Base-by-base conservation (phyloP, 2,329 filamentous ascomycete species). In the Ceratocystiopsis sp. region DNA sequence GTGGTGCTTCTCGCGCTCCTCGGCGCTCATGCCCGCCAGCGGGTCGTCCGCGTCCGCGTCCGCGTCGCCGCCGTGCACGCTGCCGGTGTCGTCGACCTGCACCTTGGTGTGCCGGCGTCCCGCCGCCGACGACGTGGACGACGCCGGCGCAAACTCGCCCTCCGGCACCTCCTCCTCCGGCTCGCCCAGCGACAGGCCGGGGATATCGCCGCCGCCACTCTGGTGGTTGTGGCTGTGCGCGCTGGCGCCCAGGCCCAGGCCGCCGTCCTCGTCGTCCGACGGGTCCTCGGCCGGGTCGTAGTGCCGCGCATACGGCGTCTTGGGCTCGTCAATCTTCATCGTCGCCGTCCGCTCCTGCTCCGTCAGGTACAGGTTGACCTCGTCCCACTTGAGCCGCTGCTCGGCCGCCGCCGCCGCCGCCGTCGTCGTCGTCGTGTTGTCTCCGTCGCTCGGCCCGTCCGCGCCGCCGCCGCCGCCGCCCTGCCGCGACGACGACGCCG, bases 251-350 rank as follows among this genome's bases (percentile, higher is more conserved):
- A n/a, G n/a, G 19, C 19, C 19, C 4, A 21, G 19, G 7, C 4
- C 7, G 38, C 82, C 78, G 44, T 82, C 71, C 5, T 80, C 77
- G 55, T 93, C 80, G 49, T 91, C 84, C 33, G 80, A 81, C 42
- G 85, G 84, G 50, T 96, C 89, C 56, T 95, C 85, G 37, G 77
- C 60, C 5, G 87, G 86, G 56, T 96, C 84, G 61, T 95, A 95
- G 55, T 86, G 84, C 56, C 80, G 82, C 34, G 85, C 91, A 59
- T 89, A 98, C 5, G 91, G 91, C 9, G 91, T 98, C 71, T 98
- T 98, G 48, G 91, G 91, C 66, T 98, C 91, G 52, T 86, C 84
- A 51, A 98, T 98, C 70, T 96, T 98, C 91, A 98, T 98, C 46
- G 87, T 95, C 48, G 82, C 80, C 46, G 79, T 85, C 62, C 84